Base-by-base conservation (phyloP, 1,284 basidiomycete genomes). In the Tilletia indica region DNA sequence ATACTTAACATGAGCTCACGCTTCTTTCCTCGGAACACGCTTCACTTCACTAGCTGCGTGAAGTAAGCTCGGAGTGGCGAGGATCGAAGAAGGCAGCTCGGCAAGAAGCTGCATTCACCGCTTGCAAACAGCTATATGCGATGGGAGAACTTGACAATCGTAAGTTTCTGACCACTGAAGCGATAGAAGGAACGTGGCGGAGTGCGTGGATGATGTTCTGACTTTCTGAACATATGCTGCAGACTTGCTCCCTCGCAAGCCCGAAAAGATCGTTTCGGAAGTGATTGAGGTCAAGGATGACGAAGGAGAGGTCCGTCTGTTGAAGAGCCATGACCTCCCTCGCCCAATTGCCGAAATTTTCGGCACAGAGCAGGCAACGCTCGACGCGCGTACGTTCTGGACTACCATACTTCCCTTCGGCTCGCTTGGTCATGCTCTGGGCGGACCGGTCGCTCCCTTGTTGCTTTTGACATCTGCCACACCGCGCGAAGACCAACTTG, bases 71-170 rank as follows among this genome's bases (percentile, higher is more conserved):
- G 25, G 73, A 71, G 5, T 39, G 47, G 14, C 73, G 66, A 4
- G 39, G 34, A 9, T 69, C 56, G 58, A 79, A 80, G 68, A 77
- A 74, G 66, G 69, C 66, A 16, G 78, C 77, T 0, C 76, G 75
- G 36, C 67, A 74, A 5, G 67, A 72, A 70, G 77, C 76, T 2
- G 77, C 77, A 19, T 77, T 80, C 66, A 47, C 58, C 25, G 77
- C 76, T 2, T 75, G 76, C 54, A 56, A 71, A 54, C 68, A 71
- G 61, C 69, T 80, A 16, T 67, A 74, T 16, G 45, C 71, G 51
- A 34, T 77, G 6, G 73, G 70, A 9, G 76, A 75, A 48, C 70
- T 80, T 42, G 78, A 80, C n/a, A 72, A 76, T 12, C 72, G 61
- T 42, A 38, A 38, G 61, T 39, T 5, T 2, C 14, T 45, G 1